Base-by-base conservation (phyloP, 2,329 filamentous ascomycete species). In the Fonsecaea erecta region DNA sequence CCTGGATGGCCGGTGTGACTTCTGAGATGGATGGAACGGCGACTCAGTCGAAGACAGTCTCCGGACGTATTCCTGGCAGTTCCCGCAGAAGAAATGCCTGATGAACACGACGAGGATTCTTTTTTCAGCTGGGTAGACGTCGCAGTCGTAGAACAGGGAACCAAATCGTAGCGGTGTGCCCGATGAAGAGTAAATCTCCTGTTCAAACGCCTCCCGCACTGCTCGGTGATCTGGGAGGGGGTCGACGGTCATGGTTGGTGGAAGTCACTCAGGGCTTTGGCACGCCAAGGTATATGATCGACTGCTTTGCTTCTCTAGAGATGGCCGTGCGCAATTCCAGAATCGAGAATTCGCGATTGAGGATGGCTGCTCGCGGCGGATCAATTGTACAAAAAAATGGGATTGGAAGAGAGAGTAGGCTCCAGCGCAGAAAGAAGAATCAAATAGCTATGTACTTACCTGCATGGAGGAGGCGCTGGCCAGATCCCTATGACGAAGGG, bases 31-130 rank as follows among this genome's bases (percentile, higher is more conserved):
- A 60, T 66, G 67, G 46, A 68, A 66, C 1, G 67, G 67, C 14
- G 64, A 66, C 4, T 64, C 61, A 1, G 35, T 24, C 18, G 61
- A 60, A 34, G 86, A 84, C 18, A 93, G 81, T 3, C 83, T 80
- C 64, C 85, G 85, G 26, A 93, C 79, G 75, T 90, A 93, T 74
- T 91, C 88, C 76, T 92, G 90, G 78, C 90, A 93, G 75, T 88
- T 90, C 88, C 89, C 89, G 74, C 90, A 93, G 81, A 91, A 92
- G 77, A 93, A 93, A 78, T 93, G 90, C 52, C 90, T 84, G 63
- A 93, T 83, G 74, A 93, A 93, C 70, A 93, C 86, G 48, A 92
- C 77, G 34, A 93, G 81, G 30, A 91, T 85, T 2, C 87, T 80
- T 18, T 79, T 12, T 84, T 80, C 52, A 30, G 62, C 28, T 26